These are phyloP conservation scores for Aspergillus alliaceus DNA, from an alignment of 2,329 filamentous ascomycete species.

Conservation along the genomic window DNA sequence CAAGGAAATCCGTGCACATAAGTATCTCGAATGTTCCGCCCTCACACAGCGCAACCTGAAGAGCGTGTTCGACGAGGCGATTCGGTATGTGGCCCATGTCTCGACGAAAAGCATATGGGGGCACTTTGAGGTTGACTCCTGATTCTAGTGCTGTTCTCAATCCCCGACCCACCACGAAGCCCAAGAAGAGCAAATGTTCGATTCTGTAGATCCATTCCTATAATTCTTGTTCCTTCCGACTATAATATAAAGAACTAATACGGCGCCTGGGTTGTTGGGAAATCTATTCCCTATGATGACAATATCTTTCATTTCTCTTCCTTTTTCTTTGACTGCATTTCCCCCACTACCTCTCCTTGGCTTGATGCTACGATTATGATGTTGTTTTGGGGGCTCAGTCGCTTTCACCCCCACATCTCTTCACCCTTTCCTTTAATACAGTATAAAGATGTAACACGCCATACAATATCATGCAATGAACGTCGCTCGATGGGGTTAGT, in stretches of 20 bases:
- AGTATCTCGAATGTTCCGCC: constrained; percentile 97
- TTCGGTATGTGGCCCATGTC: constrained; percentile 67
- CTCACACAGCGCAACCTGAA: constrained; percentile 96
- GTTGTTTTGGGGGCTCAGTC: constrained; percentile 13
- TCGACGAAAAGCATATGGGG: background rate
- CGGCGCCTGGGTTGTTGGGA: constrained; percentile 35
- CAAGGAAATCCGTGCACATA: constrained; percentile 93
- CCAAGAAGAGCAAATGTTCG: constrained; percentile 48
- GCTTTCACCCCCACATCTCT: constrained; percentile 10
- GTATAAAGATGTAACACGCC: constrained; percentile 28
- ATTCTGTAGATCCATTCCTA: constrained; percentile 41
- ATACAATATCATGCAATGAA: constrained; percentile 24
- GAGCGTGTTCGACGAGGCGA: constrained; percentile 98
- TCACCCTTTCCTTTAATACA: constrained; percentile 18
- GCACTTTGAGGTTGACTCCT: background rate
- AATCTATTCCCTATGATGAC: constrained; percentile 23
- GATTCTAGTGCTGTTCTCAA: constrained; percentile 47
- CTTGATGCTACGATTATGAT: constrained; percentile 21
- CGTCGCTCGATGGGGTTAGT: constrained; percentile 11
- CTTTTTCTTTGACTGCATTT: constrained; percentile 18
- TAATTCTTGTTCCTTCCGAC: constrained; percentile 23
- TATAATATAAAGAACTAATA: constrained; percentile 42
- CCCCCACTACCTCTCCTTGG: constrained; percentile 10
- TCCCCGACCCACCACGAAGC: constrained; percentile 46
- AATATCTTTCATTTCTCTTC: constrained; percentile 10